Evolutionary conservation across 2,329 filamentous ascomycete species (phyloP).

Genomic region (Hysterium pulicare): DNA sequence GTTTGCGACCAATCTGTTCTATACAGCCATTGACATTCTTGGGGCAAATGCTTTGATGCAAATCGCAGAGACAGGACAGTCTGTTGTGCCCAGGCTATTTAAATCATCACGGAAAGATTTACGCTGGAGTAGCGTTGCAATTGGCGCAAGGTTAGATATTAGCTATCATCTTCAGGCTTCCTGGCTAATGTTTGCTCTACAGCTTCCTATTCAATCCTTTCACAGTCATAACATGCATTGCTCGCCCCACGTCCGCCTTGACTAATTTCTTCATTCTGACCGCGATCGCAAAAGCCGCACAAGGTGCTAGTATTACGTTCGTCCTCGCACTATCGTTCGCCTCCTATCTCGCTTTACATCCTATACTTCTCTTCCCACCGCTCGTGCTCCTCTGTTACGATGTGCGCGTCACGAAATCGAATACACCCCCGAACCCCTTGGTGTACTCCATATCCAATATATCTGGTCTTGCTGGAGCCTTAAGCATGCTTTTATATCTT

Average conservation of each 20-base stretch:
- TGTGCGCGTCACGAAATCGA: slow-evolving; percentile 24
- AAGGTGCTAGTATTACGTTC: slow-evolving; percentile 67
- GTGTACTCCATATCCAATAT: slow-evolving; percentile 57
- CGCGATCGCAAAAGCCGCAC: slow-evolving; percentile 75
- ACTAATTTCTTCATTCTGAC: slow-evolving; percentile 84
- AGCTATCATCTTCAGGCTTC: background rate
- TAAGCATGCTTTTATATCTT: slow-evolving; percentile 58
- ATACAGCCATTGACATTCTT: slow-evolving; percentile 74
- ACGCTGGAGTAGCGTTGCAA: slow-evolving; percentile 68
- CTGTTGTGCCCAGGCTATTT: slow-evolving; percentile 70
- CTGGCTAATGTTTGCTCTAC: slow-evolving; percentile 15
- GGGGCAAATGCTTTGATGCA: slow-evolving; percentile 74
- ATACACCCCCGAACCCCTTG: slow-evolving; percentile 25
- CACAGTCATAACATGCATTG: slow-evolving; percentile 85
- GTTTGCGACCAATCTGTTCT: slow-evolving; percentile 75
- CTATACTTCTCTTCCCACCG: slow-evolving; percentile 79
- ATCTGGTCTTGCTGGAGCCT: slow-evolving; percentile 48
- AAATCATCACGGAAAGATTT: slow-evolving; percentile 73
- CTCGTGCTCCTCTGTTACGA: slow-evolving; percentile 72
- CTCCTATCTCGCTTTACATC: slow-evolving; percentile 89
- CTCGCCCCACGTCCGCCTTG: slow-evolving; percentile 83
- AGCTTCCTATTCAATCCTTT: slow-evolving; percentile 95
- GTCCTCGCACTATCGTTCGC: slow-evolving; percentile 85
- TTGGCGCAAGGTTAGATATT: slow-evolving; percentile 71
- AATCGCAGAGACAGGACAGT: slow-evolving; percentile 79